Evolutionary conservation across 352 stramenopile species (phyloP).

Genomic region (Globisporangium uncinulatum): DNA sequence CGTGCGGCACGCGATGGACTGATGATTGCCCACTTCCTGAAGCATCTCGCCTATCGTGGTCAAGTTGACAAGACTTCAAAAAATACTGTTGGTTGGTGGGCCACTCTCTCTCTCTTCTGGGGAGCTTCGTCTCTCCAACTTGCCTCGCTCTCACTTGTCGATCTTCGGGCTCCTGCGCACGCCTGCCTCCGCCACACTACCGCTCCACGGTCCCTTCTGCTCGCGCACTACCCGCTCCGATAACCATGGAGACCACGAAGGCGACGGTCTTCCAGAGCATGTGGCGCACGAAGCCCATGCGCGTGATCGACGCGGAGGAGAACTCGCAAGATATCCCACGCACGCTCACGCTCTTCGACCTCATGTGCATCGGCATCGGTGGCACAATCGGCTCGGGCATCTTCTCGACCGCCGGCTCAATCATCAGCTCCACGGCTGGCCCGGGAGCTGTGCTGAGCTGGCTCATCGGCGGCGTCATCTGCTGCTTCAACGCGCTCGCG

Average conservation of each 20-base stretch:
- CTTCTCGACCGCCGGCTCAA: slow-evolving; percentile 65
- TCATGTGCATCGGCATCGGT: slow-evolving; percentile 85
- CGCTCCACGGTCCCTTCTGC: background rate
- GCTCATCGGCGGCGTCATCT: slow-evolving; percentile 65
- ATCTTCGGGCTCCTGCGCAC: background rate
- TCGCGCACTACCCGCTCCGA: background rate
- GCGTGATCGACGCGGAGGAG: slow-evolving; percentile 56
- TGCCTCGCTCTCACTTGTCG: background rate
- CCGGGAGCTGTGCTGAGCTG: slow-evolving; percentile 72
- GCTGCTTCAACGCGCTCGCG: slow-evolving; percentile 65
- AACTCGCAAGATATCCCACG: slow-evolving; percentile 34
- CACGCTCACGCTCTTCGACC: slow-evolving; percentile 69
- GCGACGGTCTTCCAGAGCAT: slow-evolving; percentile 15
- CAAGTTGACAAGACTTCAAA: background rate
- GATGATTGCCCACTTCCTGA: slow-evolving; percentile 1
- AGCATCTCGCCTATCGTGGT: slow-evolving; percentile 1
- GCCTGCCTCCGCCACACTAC: background rate
- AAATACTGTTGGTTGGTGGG: background rate
- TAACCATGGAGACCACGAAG: slow-evolving; percentile 9
- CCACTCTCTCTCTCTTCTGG: background rate
- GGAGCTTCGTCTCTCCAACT: background rate
- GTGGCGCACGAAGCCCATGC: slow-evolving; percentile 51
- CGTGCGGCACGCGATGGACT: background rate
- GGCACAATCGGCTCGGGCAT: slow-evolving; percentile 86
- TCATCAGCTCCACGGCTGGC: slow-evolving; percentile 69